Percentiles rank a stretch among this genome's conserved stretches.
These are phyloP conservation scores for Hygrophila difformis DNA, from an alignment of 257 asterid species.

Conservation along the genomic window DNA sequence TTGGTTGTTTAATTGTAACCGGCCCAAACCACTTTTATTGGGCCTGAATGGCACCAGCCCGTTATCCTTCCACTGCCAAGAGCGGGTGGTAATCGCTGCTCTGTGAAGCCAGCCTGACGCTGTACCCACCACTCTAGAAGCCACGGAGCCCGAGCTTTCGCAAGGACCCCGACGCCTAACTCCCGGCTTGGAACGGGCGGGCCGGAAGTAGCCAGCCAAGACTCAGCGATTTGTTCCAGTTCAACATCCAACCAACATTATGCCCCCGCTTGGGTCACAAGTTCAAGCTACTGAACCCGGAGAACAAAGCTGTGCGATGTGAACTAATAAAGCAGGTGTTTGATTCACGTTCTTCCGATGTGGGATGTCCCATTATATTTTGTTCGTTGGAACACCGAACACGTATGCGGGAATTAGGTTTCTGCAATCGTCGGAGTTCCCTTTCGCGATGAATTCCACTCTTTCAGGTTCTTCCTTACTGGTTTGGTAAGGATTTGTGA, in stretches of 20 bases:
- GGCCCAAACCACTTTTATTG: no score
- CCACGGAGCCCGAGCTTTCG: neutral
- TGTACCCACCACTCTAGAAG: no score
- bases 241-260: neutral
- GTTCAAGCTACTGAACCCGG: neutral
- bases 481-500: no score
- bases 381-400: no score
- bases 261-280: slow-evolving; percentile 11
- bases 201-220: neutral
- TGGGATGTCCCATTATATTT: no score
- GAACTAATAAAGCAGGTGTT: neutral
- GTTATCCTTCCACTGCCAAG: slow-evolving; percentile 10
- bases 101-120: no score
- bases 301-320: neutral
- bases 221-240: neutral
- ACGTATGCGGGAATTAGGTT: no score
- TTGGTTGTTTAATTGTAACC: no score
- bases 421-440: no score
- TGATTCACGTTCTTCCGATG: neutral
- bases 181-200: no score
- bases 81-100: slow-evolving; percentile 4
- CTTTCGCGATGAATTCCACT: no score
- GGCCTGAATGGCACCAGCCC: neutral
- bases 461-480: no score
- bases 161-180: neutral